Evolutionary conservation across 208 protist species (phyloP), one percentile per base, ranked within the genome.

Genomic region (Acanthamoeba castellanii): DNA sequence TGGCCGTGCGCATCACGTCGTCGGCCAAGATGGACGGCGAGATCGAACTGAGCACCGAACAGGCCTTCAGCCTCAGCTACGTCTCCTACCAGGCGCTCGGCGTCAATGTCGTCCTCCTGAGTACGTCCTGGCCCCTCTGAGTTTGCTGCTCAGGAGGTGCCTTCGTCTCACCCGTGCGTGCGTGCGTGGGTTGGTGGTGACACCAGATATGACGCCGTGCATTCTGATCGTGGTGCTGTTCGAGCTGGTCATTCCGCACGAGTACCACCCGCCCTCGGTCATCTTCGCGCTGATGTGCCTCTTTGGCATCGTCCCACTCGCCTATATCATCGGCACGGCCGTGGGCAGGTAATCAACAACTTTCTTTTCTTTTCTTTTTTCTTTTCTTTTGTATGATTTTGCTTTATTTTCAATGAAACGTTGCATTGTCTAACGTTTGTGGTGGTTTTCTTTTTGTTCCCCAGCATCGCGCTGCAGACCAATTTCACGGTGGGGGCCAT

Each of bases 401-500:
- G 42, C 5, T 70, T 30, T 7, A 14, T 70, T 32, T 30, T 70
- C 20, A 2, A 42, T n/a, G n/a, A 45, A 45, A 45, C 42, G n/a
- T 13, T 70, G 3, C 22, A n/a, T 14, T n/a, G 64, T 11, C 45
- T 50, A 50, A 70, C 64, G 64, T 1, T 70, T 20, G 27, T 37
- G 14, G 20, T 37, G 11, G 25, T 61, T 32, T 88, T 50, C 13
- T 32, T 64, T 70, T 78, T 20, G 13, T 16, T 34, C 18, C 0
- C 78, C 61, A 87, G 55, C 52, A 90, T 98, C 52, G 89, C 95
- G 5, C 97, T 97, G n/a, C 97, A 98, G 84, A 98, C 95, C 47
- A 97, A 66, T 34, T 98, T 98, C 87, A 95, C 96, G 57, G 94
- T 98, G 30, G 97, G 97, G 82, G 97, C 97, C 18, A 30, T 98